Conservation (phyloP, 306 rosid species). For the Inga oerstediana region DNA sequence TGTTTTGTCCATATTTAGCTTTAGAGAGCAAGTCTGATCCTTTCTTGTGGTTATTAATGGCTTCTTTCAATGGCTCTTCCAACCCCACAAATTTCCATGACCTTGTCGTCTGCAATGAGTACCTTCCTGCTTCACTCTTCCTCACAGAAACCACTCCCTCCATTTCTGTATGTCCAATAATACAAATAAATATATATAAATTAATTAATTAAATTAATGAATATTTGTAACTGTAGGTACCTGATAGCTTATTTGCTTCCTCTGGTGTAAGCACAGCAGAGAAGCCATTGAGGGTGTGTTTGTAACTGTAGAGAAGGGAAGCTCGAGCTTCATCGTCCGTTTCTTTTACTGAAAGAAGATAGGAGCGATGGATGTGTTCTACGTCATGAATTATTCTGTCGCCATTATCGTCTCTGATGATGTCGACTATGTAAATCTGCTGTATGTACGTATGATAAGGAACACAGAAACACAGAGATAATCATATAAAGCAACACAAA, state of each 20-base stretch:
- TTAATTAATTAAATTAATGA: neutral
- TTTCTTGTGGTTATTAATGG: constrained; percentile 18
- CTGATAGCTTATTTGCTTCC: constrained; percentile 71
- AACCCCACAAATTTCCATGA: constrained; percentile 64
- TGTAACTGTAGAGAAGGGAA: constrained; percentile 84
- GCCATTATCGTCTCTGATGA: constrained; percentile 52
- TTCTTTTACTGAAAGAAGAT: constrained; percentile 63
- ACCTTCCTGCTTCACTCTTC: constrained; percentile 39
- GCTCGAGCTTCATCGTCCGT: constrained; percentile 62
- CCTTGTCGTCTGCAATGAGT: constrained; percentile 63
- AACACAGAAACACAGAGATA: neutral
- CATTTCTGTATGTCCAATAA: constrained; percentile 42
- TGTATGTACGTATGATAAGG: neutral
- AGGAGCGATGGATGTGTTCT: constrained; percentile 64
- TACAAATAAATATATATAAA: too few relatives aligned
- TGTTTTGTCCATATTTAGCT: constrained; percentile 61
- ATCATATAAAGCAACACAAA: neutral
- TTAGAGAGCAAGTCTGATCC: constrained; percentile 42
- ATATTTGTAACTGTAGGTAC: constrained; percentile 33
- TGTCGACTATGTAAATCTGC: constrained; percentile 70
- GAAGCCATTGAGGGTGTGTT: constrained; percentile 83
- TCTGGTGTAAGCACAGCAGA: constrained; percentile 77
- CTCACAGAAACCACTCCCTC: constrained; percentile 53
- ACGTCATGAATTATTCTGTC: constrained; percentile 49
- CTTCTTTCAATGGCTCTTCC: constrained; percentile 31